A percentile compares a stretch with the other conserved stretches of the same genome.
These are phyloP conservation scores for Leucosporidium yakuticum DNA, from an alignment of 768 basidiomycete genomes.

Conservation along the genomic window DNA sequence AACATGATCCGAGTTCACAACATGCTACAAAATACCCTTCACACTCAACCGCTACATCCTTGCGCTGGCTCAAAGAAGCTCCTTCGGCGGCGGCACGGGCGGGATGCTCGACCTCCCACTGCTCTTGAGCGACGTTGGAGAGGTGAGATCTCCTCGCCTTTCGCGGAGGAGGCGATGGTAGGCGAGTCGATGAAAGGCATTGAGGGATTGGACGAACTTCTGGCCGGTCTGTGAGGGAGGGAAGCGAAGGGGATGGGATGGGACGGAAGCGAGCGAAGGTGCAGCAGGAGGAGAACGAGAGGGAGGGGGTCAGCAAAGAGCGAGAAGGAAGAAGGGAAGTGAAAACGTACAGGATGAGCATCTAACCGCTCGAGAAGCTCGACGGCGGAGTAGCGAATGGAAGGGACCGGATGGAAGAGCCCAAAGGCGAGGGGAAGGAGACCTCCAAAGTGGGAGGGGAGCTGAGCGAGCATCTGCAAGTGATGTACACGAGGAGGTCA, in stretches of 20 bases:
- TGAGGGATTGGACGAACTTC: constrained; percentile 67
- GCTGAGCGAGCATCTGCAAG: constrained; percentile 66
- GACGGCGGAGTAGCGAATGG: constrained; percentile 69
- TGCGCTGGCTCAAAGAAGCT: no score
- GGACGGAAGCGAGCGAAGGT: not conserved
- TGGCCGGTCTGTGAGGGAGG: constrained; percentile 59
- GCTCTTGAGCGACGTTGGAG: not conserved
- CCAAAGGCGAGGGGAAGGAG: constrained; percentile 80
- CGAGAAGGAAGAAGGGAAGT: not conserved
- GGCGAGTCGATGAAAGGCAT: constrained; percentile 82
- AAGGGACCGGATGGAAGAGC: constrained; percentile 77
- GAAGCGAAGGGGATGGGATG: not conserved
- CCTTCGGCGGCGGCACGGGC: no score
- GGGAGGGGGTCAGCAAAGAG: not conserved
- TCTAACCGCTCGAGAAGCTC: constrained; percentile 57
- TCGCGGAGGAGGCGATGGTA: constrained; percentile 44
- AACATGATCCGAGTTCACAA: no score
- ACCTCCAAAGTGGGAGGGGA: constrained; percentile 72
- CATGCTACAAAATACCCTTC: no score
- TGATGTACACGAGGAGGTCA: not conserved
- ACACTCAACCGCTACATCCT: no score
- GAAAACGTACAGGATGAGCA: not conserved
- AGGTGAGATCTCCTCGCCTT: not conserved
- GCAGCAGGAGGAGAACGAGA: not conserved
- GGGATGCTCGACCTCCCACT: not conserved